These are phyloP conservation scores for Panaeolus cyanescens DNA, from an alignment of 768 basidiomycete species.

Conservation along the genomic window DNA sequence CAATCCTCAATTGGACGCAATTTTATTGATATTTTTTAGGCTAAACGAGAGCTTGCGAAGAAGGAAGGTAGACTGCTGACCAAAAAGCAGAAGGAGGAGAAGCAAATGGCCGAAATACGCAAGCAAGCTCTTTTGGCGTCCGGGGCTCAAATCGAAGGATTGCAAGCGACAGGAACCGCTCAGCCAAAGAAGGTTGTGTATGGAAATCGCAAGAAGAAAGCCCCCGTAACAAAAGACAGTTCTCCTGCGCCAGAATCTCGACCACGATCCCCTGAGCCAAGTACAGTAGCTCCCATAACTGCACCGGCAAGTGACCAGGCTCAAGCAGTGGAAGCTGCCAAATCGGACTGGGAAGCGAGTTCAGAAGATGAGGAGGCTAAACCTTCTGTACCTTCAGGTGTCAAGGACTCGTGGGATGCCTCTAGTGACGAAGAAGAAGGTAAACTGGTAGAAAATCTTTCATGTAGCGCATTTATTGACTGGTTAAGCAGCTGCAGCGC, in stretches of 20 bases:
- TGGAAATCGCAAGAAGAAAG: slow-evolving; percentile 82
- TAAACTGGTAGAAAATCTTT: neutral
- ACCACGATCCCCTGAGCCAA: slow-evolving; percentile 49
- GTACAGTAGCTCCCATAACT: slow-evolving; percentile 29
- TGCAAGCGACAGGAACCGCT: slow-evolving; percentile 50
- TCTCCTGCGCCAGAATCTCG: slow-evolving; percentile 58
- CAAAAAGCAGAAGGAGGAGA: slow-evolving; percentile 97
- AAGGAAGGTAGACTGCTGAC: slow-evolving; percentile 94
- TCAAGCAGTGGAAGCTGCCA: slow-evolving; percentile 25
- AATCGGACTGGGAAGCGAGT: slow-evolving; percentile 69
- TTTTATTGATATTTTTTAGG: slow-evolving; percentile 44
- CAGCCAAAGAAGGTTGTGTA: slow-evolving; percentile 78
- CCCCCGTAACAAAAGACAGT: slow-evolving; percentile 48
- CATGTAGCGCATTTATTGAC: neutral
- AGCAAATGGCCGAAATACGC: slow-evolving; percentile 85
- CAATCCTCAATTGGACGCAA: slow-evolving; percentile 1
- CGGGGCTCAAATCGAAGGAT: slow-evolving; percentile 87
- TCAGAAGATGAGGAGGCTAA: slow-evolving; percentile 52
- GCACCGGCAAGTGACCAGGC: slow-evolving; percentile 28
- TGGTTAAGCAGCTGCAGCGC: slow-evolving; percentile 12
- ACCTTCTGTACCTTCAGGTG: slow-evolving; percentile 19
- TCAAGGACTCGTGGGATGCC: slow-evolving; percentile 54
- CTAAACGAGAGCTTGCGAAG: slow-evolving; percentile 85
- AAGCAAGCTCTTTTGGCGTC: slow-evolving; percentile 89
- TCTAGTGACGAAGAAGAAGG: slow-evolving; percentile 47